These are phyloP conservation scores for Gloeopeniophorella convolvens DNA, from an alignment of 768 basidiomycete genomes.

Conservation along the genomic window DNA sequence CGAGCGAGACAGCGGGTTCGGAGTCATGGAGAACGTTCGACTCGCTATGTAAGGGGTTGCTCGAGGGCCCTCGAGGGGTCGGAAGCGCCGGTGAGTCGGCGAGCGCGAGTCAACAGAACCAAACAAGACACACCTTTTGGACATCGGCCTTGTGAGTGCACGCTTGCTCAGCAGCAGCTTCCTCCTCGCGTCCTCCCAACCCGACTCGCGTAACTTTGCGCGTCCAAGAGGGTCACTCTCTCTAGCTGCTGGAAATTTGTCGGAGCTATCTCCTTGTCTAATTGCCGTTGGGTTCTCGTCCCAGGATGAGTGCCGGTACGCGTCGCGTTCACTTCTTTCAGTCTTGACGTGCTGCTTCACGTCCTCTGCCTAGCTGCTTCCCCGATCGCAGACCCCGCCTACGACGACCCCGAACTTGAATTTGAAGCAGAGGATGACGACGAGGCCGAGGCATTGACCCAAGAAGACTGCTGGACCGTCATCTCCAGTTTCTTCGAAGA, in stretches of 20 bases:
- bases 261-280: constrained; percentile 9
- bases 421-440: constrained; percentile 46
- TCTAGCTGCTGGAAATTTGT: too few species aligned
- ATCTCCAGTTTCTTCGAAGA: constrained; percentile 96
- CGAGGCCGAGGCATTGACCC: constrained; percentile 75
- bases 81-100: too few species aligned
- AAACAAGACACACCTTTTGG: too few species aligned
- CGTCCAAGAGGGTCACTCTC: too few species aligned
- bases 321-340: constrained; percentile 11
- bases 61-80: too few species aligned
- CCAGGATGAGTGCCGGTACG: constrained; percentile 21
- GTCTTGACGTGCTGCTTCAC: constrained; percentile 8
- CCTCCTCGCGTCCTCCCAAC: neutral
- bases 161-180: neutral
- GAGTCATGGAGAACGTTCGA: too few species aligned
- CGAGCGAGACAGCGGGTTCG: too few species aligned
- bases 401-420: constrained; percentile 54
- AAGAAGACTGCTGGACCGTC: constrained; percentile 93
- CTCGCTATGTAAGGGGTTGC: too few species aligned
- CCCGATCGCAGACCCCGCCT: constrained; percentile 23
- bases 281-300: constrained; percentile 19
- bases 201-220: too few species aligned
- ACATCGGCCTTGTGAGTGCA: too few species aligned
- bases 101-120: constrained; percentile 11
- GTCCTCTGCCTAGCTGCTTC: constrained; percentile 19